phyloP scores from a whole-genome alignment of 305 asterid species.

The Galium porrigens region DNA sequence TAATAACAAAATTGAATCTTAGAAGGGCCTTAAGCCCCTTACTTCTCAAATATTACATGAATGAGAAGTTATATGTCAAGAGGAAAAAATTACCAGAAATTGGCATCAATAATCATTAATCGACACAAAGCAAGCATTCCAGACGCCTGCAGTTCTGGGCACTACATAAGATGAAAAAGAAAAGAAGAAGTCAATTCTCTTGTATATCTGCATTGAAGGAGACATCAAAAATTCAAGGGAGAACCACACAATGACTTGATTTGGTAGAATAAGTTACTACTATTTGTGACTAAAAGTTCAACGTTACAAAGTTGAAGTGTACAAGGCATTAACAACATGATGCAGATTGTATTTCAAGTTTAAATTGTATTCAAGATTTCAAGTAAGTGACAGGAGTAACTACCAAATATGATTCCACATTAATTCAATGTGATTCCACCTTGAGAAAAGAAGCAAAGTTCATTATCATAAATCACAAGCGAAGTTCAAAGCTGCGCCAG shows the following conservation, averaged over 20 bases:
- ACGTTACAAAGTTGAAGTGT: neutral
- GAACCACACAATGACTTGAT: neutral
- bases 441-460: neutral
- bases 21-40: constrained; percentile 4
- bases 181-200: constrained; percentile 24
- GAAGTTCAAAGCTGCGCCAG: neutral
- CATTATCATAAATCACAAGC: neutral
- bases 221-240: neutral
- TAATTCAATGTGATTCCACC: neutral
- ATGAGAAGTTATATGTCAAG: neutral
- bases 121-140: constrained; percentile 91
- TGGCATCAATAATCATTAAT: constrained; percentile 76
- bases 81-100: constrained; percentile 49
- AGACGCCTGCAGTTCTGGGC: constrained; percentile 74
- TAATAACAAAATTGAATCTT: constrained; percentile 20
- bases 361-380: neutral
- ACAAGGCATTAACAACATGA: neutral
- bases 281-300: neutral
- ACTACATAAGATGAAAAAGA: constrained; percentile 30
- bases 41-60: constrained; percentile 9
- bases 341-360: neutral
- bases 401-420: neutral
- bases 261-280: neutral
- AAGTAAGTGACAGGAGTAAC: neutral
- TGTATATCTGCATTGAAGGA: constrained; percentile 6